A percentile compares a stretch with the other conserved stretches of the same genome.
Evolutionary conservation across 108 stramenopile genomes (phyloP).

Genomic region (Mayamaea pseudoterrestris): DNA sequence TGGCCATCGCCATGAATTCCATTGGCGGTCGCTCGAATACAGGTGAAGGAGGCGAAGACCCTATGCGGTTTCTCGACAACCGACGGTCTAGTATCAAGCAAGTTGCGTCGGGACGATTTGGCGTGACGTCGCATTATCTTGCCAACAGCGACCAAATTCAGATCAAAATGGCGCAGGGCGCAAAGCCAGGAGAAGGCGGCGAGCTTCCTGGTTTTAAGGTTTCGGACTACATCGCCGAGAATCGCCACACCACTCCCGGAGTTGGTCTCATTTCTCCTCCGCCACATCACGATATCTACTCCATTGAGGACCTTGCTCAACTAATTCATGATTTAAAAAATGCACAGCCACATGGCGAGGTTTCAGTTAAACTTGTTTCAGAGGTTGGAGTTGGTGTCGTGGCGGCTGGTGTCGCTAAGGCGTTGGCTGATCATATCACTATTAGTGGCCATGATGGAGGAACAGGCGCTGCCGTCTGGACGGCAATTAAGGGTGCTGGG

Average conservation of each 20-base stretch:
- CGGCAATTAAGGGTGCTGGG: slow-evolving; percentile 87
- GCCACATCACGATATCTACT: slow-evolving; percentile 96
- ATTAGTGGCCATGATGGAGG: slow-evolving; percentile 93
- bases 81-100: slow-evolving; percentile 88
- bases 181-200: slow-evolving; percentile 94
- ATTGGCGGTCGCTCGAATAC: slow-evolving; percentile 89
- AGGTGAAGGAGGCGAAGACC: slow-evolving; percentile 94
- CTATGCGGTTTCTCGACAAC: slow-evolving; percentile 78
- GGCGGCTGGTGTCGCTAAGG: slow-evolving; percentile 94
- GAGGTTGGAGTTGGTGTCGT: slow-evolving; percentile 97
- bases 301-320: slow-evolving; percentile 94
- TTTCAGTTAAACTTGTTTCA: slow-evolving; percentile 96
- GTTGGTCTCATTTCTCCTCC: slow-evolving; percentile 93
- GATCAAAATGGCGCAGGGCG: slow-evolving; percentile 97
- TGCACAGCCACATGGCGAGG: slow-evolving; percentile 86
- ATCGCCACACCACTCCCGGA: slow-evolving; percentile 87
- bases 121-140: slow-evolving; percentile 92
- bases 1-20: slow-evolving; percentile 87
- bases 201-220: slow-evolving; percentile 91
- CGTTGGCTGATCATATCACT: slow-evolving; percentile 87
- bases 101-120: slow-evolving; percentile 91
- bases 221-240: slow-evolving; percentile 85
- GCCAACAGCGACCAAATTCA: slow-evolving; percentile 95
- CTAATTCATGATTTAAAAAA: slow-evolving; percentile 95
- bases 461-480: slow-evolving; percentile 93